Evolutionary conservation across 805 yeast genomes (phyloP).

Genomic region (Suhomyces canberraensis): DNA sequence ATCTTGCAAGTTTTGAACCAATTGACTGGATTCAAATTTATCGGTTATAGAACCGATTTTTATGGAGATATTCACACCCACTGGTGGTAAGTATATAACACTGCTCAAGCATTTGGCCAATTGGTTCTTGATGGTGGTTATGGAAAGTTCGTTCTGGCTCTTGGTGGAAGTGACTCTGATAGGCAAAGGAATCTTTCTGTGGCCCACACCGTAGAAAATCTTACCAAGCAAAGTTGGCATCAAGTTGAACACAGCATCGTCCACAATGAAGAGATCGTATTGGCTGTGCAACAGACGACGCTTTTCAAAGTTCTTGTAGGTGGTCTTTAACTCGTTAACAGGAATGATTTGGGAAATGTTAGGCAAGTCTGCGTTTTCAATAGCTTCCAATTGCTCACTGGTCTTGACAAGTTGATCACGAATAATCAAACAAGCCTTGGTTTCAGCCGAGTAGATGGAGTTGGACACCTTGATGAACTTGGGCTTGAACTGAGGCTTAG

Average conservation of each 20-base stretch:
- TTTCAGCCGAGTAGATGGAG: conserved; percentile 37
- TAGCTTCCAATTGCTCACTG: conserved; percentile 40
- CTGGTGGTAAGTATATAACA: conserved; percentile 64
- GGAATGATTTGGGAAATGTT: conserved; percentile 58
- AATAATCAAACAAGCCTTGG: conserved; percentile 60
- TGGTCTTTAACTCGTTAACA: conserved; percentile 73
- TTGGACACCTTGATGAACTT: conserved; percentile 46
- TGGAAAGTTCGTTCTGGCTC: conserved; percentile 42
- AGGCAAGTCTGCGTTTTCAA: conserved; percentile 47
- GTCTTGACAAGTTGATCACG: conserved; percentile 55
- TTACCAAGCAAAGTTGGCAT: conserved; percentile 85
- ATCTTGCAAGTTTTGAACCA: conserved; percentile 59
- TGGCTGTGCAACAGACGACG: conserved; percentile 68
- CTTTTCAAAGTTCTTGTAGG: conserved; percentile 84
- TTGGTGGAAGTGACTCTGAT: conserved; percentile 41
- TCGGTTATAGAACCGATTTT: conserved; percentile 57
- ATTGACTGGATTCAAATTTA: conserved; percentile 41
- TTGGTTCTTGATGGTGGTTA: conserved; percentile 52
- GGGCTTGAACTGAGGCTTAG: conserved; percentile 58
- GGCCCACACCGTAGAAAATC: conserved; percentile 55
- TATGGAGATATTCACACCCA: conserved; percentile 65
- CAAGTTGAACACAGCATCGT: conserved; percentile 74
- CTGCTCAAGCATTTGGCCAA: conserved; percentile 56
- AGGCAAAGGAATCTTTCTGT: conserved; percentile 63
- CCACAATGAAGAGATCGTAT: conserved; percentile 78